phyloP scores from a whole-genome alignment of 305 asterid genomes.

The Fraxinus paxiana region DNA sequence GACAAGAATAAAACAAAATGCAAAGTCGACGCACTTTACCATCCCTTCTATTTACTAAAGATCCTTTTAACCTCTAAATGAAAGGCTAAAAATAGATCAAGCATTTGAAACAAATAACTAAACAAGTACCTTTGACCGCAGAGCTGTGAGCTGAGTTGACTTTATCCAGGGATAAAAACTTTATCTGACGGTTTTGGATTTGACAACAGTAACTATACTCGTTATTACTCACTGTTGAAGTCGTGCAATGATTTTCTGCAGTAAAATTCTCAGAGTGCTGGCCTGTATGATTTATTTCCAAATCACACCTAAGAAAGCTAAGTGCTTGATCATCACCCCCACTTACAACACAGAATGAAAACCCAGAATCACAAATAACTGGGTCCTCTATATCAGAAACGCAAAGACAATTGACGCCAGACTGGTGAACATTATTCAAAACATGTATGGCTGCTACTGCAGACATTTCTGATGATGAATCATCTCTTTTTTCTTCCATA shows the following conservation, averaged over 20 bases:
- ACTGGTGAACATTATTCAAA: conserved; percentile 62
- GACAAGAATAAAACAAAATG: background rate
- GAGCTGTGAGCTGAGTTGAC: conserved; percentile 80
- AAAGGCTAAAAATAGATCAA: background rate
- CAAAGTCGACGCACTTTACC: background rate
- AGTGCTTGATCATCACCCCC: conserved; percentile 98
- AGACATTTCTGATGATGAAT: conserved; percentile 35
- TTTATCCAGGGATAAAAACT: conserved; percentile 41
- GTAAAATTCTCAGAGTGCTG: conserved; percentile 28
- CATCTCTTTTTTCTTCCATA: conserved; percentile 36
- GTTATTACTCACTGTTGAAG: conserved; percentile 23
- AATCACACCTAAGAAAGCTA: conserved; percentile 55
- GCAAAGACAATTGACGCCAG: conserved; percentile 80
- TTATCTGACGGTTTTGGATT: conserved; percentile 47
- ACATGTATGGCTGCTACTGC: conserved; percentile 50
- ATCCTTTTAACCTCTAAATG: conserved; percentile 1
- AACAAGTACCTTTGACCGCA: conserved; percentile 72
- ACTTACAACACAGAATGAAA: conserved; percentile 54
- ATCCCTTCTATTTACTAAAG: background rate
- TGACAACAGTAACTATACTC: conserved; percentile 26
- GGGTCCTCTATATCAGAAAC: conserved; percentile 46
- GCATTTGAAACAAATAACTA: conserved; percentile 3
- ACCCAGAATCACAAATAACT: conserved; percentile 30
- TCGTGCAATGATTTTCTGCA: conserved; percentile 21
- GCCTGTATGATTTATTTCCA: conserved; percentile 30